Base-by-base conservation (phyloP, 306 rosid genomes). In the Prosopis cineraria region DNA sequence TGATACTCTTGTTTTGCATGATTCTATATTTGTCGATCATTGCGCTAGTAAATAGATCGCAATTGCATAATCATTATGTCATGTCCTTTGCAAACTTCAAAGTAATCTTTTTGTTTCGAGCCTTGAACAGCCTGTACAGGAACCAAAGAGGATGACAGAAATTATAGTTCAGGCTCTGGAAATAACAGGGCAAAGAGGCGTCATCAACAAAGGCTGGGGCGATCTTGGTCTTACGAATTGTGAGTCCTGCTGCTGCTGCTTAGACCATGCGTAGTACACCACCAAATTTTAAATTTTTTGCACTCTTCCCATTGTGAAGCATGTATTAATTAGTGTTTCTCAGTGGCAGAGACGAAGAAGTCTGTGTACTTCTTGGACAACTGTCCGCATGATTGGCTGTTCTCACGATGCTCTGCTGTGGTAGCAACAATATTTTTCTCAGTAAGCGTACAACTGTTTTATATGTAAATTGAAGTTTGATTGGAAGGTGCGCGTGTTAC, bases 301-400 rank as follows among this genome's bases (percentile, higher is more conserved):
- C 55, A 39, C 60, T 47, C 47, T 74, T 68, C 14, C 70, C 39
- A 30, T 72, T 83, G 45, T 80, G 85, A 82, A 78, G 29, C 83
- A 58, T 59, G 62, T 44, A 72, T 74, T 80, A 79, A 85, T 82
- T 82, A 78, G 83, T 55, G 77, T 66, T 80, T 80, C 60, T 78
- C 89, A 94, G 98, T 72, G 87, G 89, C 88, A 79, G 90, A 87
- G 82, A 81, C 72, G 53, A 88, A 80, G 62, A 84, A 84, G 52
- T 88, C 83, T 50, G 88, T 92, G 82, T 89, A 89, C 86, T 82
- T 91, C 45, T 72, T 94, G 87, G 97, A 92, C 88, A 88, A 92
- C 78, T 92, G 97, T 82, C 98, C 98, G 17, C 95, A 94, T 82
- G 98, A 94, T 88, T 94, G 98, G 98, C 86, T 94, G 66, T 94